phyloP scores from a whole-genome alignment of 352 stramenopile genomes.

The Phytophthora hibernalis region DNA sequence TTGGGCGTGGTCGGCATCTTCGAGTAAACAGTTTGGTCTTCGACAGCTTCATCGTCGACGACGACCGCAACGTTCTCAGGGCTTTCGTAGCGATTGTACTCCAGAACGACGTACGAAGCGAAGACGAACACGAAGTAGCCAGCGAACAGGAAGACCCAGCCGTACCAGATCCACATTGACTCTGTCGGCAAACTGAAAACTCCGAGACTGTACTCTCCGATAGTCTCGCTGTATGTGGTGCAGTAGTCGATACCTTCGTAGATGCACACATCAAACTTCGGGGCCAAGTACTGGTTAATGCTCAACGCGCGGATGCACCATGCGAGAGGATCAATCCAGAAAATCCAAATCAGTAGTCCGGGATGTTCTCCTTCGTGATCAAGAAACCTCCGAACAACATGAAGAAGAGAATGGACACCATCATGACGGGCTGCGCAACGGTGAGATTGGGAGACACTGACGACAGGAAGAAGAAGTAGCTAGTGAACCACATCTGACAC shows the following conservation, averaged over 20 bases:
- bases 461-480: slow-evolving; percentile 76
- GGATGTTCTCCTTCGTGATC: slow-evolving; percentile 61
- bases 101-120: slow-evolving; percentile 25
- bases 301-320: slow-evolving; percentile 66
- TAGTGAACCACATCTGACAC: slow-evolving; percentile 72
- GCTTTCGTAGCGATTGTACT: slow-evolving; percentile 23
- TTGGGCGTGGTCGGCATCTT: slow-evolving; percentile 33
- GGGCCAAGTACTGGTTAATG: slow-evolving; percentile 63
- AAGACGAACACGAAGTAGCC: slow-evolving; percentile 45
- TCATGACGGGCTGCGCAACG: slow-evolving; percentile 64
- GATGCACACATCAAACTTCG: slow-evolving; percentile 46
- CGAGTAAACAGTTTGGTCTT: slow-evolving; percentile 24
- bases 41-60: slow-evolving; percentile 15
- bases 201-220: slow-evolving; percentile 53
- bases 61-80: slow-evolving; percentile 34
- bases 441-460: slow-evolving; percentile 51
- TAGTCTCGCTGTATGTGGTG: slow-evolving; percentile 26
- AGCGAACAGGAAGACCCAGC: slow-evolving; percentile 57
- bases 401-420: slow-evolving; percentile 71
- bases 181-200: slow-evolving; percentile 55
- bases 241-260: slow-evolving; percentile 65
- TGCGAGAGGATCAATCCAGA: slow-evolving; percentile 75
- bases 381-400: slow-evolving; percentile 79
- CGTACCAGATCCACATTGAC: slow-evolving; percentile 58
- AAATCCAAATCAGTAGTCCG: slow-evolving; percentile 72